Evolutionary conservation across 2,329 filamentous ascomycete species (phyloP).

Genomic region (Exophiala bonariae): DNA sequence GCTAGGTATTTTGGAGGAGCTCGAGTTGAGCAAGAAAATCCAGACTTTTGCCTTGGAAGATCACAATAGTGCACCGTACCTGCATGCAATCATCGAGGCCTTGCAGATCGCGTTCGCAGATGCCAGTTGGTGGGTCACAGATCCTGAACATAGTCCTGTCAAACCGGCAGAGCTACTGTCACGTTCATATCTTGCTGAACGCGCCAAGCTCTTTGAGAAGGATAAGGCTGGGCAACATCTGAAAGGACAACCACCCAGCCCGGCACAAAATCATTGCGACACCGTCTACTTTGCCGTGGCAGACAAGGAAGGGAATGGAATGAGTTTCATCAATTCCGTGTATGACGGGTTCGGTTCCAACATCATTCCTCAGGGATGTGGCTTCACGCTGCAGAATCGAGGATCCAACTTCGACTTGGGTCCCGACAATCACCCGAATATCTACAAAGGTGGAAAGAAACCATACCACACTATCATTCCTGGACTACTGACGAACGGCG

Average conservation of each 20-base stretch:
- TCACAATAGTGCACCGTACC: slow-evolving; percentile 77
- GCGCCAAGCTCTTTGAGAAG: slow-evolving; percentile 62
- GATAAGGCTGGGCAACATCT: slow-evolving; percentile 53
- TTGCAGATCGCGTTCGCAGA: slow-evolving; percentile 90
- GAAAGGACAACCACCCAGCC: slow-evolving; percentile 67
- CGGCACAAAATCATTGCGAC: slow-evolving; percentile 81
- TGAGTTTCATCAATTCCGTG: slow-evolving; percentile 96
- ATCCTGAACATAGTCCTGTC: slow-evolving; percentile 48
- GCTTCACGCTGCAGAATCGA: slow-evolving; percentile 93
- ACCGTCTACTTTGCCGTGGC: slow-evolving; percentile 92
- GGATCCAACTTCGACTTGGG: slow-evolving; percentile 78
- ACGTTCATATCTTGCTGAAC: slow-evolving; percentile 70
- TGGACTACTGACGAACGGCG: slow-evolving; percentile 74
- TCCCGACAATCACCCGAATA: slow-evolving; percentile 70
- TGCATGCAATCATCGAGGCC: slow-evolving; percentile 85
- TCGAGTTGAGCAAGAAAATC: slow-evolving; percentile 75
- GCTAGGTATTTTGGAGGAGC: slow-evolving; percentile 82
- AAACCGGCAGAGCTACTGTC: slow-evolving; percentile 74
- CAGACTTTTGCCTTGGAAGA: slow-evolving; percentile 67
- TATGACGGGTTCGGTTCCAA: slow-evolving; percentile 81
- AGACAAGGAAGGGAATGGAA: slow-evolving; percentile 80
- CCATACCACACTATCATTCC: slow-evolving; percentile 99
- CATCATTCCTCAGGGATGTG: slow-evolving; percentile 82
- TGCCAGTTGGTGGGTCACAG: slow-evolving; percentile 84
- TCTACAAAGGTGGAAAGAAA: slow-evolving; percentile 75